phyloP scores from a whole-genome alignment of 2,329 filamentous ascomycete species.

The Lachnellula suecica region DNA sequence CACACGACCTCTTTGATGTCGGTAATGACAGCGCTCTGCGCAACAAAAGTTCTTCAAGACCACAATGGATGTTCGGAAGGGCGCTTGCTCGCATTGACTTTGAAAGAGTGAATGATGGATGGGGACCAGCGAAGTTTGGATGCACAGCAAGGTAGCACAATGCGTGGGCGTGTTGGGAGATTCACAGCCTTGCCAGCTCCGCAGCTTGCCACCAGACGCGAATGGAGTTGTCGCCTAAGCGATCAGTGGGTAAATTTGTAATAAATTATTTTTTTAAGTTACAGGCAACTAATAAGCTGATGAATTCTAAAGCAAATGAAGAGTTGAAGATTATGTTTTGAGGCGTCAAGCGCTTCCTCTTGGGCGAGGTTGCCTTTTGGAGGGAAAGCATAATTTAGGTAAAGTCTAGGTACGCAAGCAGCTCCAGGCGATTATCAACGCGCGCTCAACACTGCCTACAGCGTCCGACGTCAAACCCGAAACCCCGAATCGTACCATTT shows the following conservation, averaged over 20 bases:
- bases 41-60: conserved; percentile 10
- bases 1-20: conserved; percentile 14
- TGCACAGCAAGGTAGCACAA: conserved; percentile 6
- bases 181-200: conserved; percentile 7
- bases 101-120: conserved; percentile 1
- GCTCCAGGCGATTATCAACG: neutral
- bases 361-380: no score
- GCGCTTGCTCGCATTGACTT: neutral
- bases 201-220: neutral
- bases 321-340: neutral
- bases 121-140: neutral
- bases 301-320: neutral
- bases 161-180: neutral
- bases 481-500: no score
- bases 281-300: neutral
- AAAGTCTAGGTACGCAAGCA: neutral
- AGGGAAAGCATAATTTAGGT: no score
- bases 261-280: no score
- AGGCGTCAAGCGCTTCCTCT: no score
- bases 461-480: neutral
- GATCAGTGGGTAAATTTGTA: neutral
- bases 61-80: neutral
- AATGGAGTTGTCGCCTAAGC: neutral
- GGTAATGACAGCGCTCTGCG: conserved; percentile 1
- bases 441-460: conserved; percentile 1